Percentiles rank a stretch among this genome's conserved stretches.
Evolutionary conservation across 345 rosid genomes (phyloP).

Genomic region (Adansonia digitata): DNA sequence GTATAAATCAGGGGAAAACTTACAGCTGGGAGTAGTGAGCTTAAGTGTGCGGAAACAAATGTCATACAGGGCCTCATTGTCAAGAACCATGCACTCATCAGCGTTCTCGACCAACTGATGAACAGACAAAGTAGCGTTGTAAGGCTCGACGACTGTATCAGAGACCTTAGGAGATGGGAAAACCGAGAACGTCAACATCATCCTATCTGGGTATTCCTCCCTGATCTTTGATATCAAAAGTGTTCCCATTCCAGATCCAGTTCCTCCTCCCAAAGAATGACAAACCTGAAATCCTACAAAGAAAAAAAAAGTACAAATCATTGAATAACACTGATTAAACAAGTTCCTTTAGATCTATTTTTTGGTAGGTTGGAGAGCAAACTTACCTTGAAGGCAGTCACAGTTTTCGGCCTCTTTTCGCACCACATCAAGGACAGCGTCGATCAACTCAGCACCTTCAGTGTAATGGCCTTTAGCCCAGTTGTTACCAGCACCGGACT

Average conservation of each 20-base stretch:
- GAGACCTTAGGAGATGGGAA: too few relatives aligned
- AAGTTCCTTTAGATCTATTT: not conserved
- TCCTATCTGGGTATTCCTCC: too few relatives aligned
- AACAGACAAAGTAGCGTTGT: slow-evolving; percentile 12
- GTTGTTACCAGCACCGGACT: too few relatives aligned
- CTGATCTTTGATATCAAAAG: too few relatives aligned
- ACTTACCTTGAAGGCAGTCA: slow-evolving; percentile 13
- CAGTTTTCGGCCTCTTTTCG: too few relatives aligned
- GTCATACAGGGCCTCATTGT: slow-evolving; percentile 33
- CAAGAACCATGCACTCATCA: too few relatives aligned
- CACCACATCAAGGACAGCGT: too few relatives aligned
- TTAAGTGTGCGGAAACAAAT: slow-evolving; percentile 36
- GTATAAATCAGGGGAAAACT: slow-evolving; percentile 11
- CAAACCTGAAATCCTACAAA: slow-evolving; percentile 4
- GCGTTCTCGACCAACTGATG: too few relatives aligned
- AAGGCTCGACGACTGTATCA: slow-evolving; percentile 13
- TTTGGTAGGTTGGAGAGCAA: not conserved
- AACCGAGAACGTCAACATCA: slow-evolving; percentile 11
- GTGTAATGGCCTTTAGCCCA: too few relatives aligned
- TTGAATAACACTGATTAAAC: not conserved
- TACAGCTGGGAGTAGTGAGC: too few relatives aligned
- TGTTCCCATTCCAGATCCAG: too few relatives aligned
- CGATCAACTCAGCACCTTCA: too few relatives aligned
- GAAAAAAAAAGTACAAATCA: not conserved
- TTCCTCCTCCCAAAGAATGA: slow-evolving; percentile 16